Base-by-base conservation (phyloP, 2,329 filamentous ascomycete species). In the Aspergillus melleus region DNA sequence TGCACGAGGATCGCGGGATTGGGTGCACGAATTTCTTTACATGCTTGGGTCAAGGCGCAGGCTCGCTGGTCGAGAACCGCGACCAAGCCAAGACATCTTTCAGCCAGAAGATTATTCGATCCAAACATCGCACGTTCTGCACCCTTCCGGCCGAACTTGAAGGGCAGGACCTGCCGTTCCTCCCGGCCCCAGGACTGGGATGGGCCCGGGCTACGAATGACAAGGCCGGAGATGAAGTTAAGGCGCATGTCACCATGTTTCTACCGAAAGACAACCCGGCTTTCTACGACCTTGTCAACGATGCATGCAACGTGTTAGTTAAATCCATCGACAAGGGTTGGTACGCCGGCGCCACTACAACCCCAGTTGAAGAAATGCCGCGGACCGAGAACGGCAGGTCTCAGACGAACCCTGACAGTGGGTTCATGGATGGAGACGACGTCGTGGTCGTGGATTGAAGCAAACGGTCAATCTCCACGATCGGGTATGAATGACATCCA, bases 11-110 rank as follows among this genome's bases (percentile, higher is more conserved):
- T 59, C 83, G 91, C 14, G 83, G 82, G 12, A 83, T 97, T 14
- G 90, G 90, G 2, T 96, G 93, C 72, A 88, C 87, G 14, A 95
- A 97, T 72, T 82, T 97, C 59, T 97, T 96, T 76, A 96, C 92
- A 4, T 84, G 88, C 29, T 85, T 99, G 26, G 93, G 92, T 1
- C 83, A 84, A 68, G 87, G 86, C 14, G 88, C 90, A 16, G 61
- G 60, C n/a, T 68, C 68, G 42, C 61, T 72, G 29, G 64, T 73
- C 16, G 69, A 70, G 54, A 71, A 65, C 32, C 63, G 54, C 30
- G 65, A 59, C 20, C 56, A 52, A 52, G 62, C 64, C n/a, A 64
- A 65, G 50, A 68, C 70, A 6, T 71, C 72, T 0, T 71, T 77
- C 52, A 75, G 68, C 57, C 64, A 74, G 61, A 70, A 71, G 61